Conservation (phyloP, 495 filamentous ascomycete genomes). For the Penicillium goetzii region DNA sequence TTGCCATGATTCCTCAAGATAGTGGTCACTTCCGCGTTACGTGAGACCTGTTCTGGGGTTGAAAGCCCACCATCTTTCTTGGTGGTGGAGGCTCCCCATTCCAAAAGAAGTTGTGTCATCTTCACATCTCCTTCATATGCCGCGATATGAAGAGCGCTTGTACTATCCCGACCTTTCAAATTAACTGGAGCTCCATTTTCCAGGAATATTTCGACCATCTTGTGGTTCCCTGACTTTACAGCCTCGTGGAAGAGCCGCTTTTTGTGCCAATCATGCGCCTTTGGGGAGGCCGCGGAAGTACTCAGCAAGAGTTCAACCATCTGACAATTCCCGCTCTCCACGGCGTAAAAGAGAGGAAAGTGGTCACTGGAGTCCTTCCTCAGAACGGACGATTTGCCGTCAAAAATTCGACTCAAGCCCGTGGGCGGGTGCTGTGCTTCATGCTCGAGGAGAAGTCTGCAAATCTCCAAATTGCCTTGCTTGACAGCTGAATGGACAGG, state of each 20-base stretch:
- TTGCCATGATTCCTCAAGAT: constrained; percentile 6
- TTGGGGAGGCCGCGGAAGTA: not conserved
- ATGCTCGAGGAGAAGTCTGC: not conserved
- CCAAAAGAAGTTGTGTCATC: constrained; percentile 9
- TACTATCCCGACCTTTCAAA: constrained; percentile 12
- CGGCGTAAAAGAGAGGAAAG: not conserved
- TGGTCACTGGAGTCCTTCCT: not conserved
- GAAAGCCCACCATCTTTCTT: not conserved
- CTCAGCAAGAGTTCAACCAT: constrained; percentile 6
- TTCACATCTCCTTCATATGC: constrained; percentile 9
- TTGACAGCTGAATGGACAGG: not conserved
- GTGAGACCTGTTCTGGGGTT: constrained; percentile 11
- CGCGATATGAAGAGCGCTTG: constrained; percentile 10
- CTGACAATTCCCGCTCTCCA: not conserved
- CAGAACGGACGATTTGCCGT: not conserved
- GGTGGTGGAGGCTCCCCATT: constrained; percentile 6
- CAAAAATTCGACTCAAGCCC: not conserved
- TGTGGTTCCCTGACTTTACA: constrained; percentile 4
- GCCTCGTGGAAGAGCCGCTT: constrained; percentile 10
- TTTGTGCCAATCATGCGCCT: constrained; percentile 1
- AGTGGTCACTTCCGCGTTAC: constrained; percentile 11
- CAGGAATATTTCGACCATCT: constrained; percentile 8
- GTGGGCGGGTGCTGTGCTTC: not conserved
- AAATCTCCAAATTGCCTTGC: not conserved
- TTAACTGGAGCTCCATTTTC: constrained; percentile 1